Percentiles rank a stretch among this genome's conserved stretches.
These are phyloP conservation scores for Penicillium freii DNA, from an alignment of 2,329 filamentous ascomycete genomes.

Conservation along the genomic window DNA sequence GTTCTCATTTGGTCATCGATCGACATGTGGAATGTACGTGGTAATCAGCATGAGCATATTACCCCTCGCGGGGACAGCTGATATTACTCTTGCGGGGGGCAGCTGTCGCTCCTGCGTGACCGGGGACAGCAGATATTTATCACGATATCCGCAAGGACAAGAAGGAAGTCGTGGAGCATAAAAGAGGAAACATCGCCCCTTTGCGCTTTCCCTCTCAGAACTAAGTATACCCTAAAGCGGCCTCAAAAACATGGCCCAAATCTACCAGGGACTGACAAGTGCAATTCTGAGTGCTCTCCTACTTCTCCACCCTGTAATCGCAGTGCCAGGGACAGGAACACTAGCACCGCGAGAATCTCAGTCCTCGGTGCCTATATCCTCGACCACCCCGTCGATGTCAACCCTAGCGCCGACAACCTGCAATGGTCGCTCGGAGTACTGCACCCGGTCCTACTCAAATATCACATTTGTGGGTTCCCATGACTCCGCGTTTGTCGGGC, in stretches of 20 bases:
- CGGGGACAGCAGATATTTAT: neutral
- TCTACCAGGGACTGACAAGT: constrained; percentile 1
- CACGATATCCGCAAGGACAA: neutral
- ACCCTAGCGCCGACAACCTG: constrained; percentile 39
- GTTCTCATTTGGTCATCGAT: constrained; percentile 11
- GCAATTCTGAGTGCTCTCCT: constrained; percentile 8
- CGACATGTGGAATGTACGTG: constrained; percentile 18
- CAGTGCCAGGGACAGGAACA: neutral
- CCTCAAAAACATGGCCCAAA: constrained; percentile 8
- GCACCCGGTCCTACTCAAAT: constrained; percentile 57
- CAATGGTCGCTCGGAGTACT: constrained; percentile 59
- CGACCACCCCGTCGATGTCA: constrained; percentile 8
- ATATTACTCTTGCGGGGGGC: constrained; percentile 6
- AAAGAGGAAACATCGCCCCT: neutral
- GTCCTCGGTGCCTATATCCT: constrained; percentile 2
- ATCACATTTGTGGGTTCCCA: constrained; percentile 64
- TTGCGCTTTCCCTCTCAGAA: neutral
- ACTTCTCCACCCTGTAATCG: neutral
- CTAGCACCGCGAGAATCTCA: constrained; percentile 4
- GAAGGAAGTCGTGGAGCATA: neutral
- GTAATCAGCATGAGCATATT: neutral
- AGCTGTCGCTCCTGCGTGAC: constrained; percentile 12
- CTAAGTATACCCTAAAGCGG: neutral
- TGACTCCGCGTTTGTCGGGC: constrained; percentile 63
- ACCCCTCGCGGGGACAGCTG: constrained; percentile 6